Conservation (phyloP, 345 rosid species). For the Pistacia vera region DNA sequence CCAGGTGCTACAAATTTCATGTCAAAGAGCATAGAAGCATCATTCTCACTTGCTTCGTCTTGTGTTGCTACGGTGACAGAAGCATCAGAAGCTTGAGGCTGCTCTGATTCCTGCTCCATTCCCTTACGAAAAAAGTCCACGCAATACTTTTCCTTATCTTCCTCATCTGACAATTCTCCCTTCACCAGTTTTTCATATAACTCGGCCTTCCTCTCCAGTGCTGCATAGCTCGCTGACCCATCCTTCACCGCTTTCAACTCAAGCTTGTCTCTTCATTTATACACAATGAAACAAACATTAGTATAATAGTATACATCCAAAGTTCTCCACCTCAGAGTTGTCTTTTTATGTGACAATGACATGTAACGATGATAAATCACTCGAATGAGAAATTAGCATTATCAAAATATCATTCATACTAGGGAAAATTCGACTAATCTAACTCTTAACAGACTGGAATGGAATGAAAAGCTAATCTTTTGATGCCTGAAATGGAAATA, state of each 20-base stretch:
- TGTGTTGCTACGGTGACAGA: slow-evolving; percentile 32
- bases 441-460: neutral
- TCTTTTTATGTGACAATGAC: no score
- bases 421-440: slow-evolving; percentile 6
- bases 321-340: no score
- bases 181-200: slow-evolving; percentile 77
- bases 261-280: slow-evolving; percentile 70
- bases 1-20: slow-evolving; percentile 64
- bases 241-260: slow-evolving; percentile 85
- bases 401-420: neutral
- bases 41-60: slow-evolving; percentile 40
- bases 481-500: neutral
- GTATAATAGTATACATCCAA: no score
- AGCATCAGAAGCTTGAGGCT: slow-evolving; percentile 22
- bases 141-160: slow-evolving; percentile 84
- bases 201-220: slow-evolving; percentile 87
- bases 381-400: no score
- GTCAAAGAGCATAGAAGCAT: slow-evolving; percentile 40
- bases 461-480: neutral
- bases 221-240: slow-evolving; percentile 82
- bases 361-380: no score
- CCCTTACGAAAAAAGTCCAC: slow-evolving; percentile 86
- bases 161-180: slow-evolving; percentile 91
- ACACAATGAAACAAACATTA: slow-evolving; percentile 15
- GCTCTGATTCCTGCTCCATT: slow-evolving; percentile 39